Conservation (phyloP, 2,329 filamentous ascomycete species). For the Neopestalotiopsis rosae region DNA sequence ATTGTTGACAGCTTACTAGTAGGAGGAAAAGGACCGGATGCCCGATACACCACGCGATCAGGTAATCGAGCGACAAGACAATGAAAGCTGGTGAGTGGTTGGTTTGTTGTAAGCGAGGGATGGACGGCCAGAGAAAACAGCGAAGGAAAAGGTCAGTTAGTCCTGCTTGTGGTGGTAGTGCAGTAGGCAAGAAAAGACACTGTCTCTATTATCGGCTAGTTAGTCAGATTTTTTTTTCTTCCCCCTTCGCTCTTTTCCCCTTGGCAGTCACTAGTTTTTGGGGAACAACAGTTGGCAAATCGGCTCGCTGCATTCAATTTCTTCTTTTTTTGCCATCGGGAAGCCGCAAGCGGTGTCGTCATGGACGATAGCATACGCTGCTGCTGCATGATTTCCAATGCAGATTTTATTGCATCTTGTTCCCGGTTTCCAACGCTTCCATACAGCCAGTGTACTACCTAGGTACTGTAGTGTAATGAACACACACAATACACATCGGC, state of each 20-base stretch:
- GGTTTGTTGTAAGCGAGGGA: too few species aligned
- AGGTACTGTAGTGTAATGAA: not conserved
- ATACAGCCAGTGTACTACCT: not conserved
- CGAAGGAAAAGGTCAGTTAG: too few species aligned
- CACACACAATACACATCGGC: not conserved
- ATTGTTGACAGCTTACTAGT: too few species aligned
- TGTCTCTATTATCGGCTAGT: not conserved
- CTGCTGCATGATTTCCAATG: not conserved
- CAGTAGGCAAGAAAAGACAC: too few species aligned
- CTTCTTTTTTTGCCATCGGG: not conserved
- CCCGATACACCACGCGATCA: not conserved
- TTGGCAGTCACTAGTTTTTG: not conserved
- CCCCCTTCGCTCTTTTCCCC: not conserved
- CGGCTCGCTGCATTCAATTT: constrained; percentile 6
- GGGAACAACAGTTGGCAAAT: not conserved
- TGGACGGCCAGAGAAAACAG: too few species aligned
- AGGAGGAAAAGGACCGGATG: too few species aligned
- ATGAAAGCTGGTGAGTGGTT: not conserved
- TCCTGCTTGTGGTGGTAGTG: too few species aligned
- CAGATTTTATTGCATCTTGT: not conserved
- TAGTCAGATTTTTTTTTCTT: not conserved
- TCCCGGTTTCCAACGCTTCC: constrained; percentile 7
- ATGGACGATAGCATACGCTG: constrained; percentile 2
- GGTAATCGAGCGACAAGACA: not conserved
- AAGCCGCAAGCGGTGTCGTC: constrained; percentile 2